Conservation (phyloP, 176 grass and related monocot genomes). For the Oryza officinalis region DNA sequence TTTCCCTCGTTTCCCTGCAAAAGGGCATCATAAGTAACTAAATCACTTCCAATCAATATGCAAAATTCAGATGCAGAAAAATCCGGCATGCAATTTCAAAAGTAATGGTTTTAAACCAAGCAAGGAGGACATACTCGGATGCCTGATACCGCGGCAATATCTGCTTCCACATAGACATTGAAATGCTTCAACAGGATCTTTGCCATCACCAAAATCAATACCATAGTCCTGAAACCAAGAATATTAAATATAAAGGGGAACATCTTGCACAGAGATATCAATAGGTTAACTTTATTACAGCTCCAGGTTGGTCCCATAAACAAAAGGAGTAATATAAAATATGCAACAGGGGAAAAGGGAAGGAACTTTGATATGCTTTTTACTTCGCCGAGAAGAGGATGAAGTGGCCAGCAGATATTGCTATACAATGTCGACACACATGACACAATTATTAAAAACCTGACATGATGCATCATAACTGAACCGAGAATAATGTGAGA, state of each 20-base stretch:
- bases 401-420: background rate
- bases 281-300: background rate
- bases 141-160: constrained; percentile 39
- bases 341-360: constrained; percentile 16
- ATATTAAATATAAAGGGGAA: background rate
- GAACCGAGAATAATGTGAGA: background rate
- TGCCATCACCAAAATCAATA: constrained; percentile 38
- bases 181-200: constrained; percentile 12
- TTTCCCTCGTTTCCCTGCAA: constrained; percentile 33
- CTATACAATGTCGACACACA: background rate
- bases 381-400: background rate
- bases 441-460: background rate
- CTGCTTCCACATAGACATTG: constrained; percentile 46
- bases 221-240: constrained; percentile 51
- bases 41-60: background rate
- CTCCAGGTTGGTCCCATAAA: constrained; percentile 4
- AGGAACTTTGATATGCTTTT: background rate
- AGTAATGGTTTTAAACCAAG: background rate
- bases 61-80: background rate
- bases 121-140: constrained; percentile 22
- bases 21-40: background rate
- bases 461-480: background rate
- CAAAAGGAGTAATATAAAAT: background rate
- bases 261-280: background rate
- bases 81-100: background rate